Conservation (phyloP, 768 basidiomycete genomes). For the Termitomyces eurrhizus region DNA sequence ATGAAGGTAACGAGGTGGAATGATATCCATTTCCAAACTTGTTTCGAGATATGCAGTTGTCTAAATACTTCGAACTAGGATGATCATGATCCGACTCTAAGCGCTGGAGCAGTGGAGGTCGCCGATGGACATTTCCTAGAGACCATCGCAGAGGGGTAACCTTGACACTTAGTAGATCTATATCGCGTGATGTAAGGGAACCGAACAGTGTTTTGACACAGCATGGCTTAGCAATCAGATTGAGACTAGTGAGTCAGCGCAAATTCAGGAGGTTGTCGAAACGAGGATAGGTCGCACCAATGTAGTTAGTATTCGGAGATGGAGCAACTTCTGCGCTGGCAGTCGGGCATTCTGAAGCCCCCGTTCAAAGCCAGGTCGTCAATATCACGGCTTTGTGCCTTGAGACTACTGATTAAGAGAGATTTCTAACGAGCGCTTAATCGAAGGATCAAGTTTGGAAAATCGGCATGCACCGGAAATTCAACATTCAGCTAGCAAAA, state of each 20-base stretch:
- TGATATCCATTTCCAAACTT: constrained; percentile 2
- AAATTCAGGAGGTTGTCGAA: not conserved
- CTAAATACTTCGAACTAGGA: constrained; percentile 6
- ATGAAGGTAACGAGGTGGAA: not conserved
- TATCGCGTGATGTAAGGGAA: not conserved
- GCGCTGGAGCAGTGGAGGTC: not conserved
- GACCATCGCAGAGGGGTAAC: not conserved
- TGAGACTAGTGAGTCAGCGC: not conserved
- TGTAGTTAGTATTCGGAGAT: not conserved
- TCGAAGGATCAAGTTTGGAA: not conserved
- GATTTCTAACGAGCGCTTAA: not conserved
- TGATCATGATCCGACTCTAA: not conserved
- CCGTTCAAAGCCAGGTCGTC: not conserved
- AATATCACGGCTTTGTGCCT: not conserved
- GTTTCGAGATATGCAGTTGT: not conserved
- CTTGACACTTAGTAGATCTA: not conserved
- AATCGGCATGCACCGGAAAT: not conserved
- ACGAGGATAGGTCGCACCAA: not conserved
- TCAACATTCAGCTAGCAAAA: not conserved
- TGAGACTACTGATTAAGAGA: not conserved
- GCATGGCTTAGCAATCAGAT: not conserved
- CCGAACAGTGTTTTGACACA: not conserved
- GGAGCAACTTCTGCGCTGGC: not conserved
- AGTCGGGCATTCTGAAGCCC: not conserved
- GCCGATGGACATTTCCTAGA: not conserved